Evolutionary conservation across 2,329 filamentous ascomycete species (phyloP), one percentile per base, ranked within the genome.

Genomic region (Setomelanomma holmii): DNA sequence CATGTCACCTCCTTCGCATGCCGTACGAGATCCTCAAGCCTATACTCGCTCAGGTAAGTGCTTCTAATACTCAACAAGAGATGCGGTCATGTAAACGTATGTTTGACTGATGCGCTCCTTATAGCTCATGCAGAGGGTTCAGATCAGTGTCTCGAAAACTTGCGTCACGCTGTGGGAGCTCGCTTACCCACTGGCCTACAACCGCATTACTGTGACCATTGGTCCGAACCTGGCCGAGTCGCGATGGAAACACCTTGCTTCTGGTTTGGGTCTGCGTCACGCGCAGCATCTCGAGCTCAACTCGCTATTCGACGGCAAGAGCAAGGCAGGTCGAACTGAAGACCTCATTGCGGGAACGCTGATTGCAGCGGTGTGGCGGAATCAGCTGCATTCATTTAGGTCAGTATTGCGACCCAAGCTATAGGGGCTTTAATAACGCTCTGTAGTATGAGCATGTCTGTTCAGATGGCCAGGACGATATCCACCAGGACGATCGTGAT

Each of bases 21-120:
- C 48, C 48, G 14, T 51, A 40, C 8, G 48, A 51, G 35, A 45
- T 40, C 19, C 48, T 51, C 34, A 45, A 45, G 41, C 23, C 23
- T 7, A 40, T 45, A 6, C 23, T 51, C 2, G 17, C 20, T 24
- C 17, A 40, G 6, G 48, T 45, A 17, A 40, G 40, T 45, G 21
- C 23, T 17, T 20, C 14, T 14, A n/a, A n/a, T n/a, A n/a, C n/a
- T n/a, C n/a, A n/a, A n/a, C n/a, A n/a, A n/a, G n/a, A n/a, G n/a
- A n/a, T n/a, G n/a, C n/a, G n/a, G n/a, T n/a, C n/a, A n/a, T n/a
- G n/a, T n/a, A n/a, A n/a, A n/a, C n/a, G n/a, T n/a, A n/a, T n/a
- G n/a, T n/a, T n/a, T n/a, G n/a, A 38, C 47, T 51, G 7, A 45
- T 16, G 30, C 40, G 8, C 30, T n/a, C 6, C 4, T 17, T 35